These are phyloP conservation scores for Sclerotinia minor DNA, from an alignment of 2,329 filamentous ascomycete species.

Conservation along the genomic window DNA sequence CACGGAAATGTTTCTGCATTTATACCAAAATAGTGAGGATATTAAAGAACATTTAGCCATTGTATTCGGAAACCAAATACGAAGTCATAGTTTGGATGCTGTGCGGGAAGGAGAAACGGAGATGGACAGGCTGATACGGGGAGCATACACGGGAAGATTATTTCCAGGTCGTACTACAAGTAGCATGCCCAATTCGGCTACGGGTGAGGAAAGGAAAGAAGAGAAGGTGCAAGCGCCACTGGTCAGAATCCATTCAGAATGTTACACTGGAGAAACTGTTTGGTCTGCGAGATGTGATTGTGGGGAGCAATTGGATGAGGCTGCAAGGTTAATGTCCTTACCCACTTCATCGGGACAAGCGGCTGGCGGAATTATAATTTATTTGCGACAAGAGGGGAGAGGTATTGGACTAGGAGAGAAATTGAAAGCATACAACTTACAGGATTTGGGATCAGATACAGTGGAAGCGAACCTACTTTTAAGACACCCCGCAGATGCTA, in stretches of 20 bases:
- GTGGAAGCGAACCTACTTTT: constrained; percentile 93
- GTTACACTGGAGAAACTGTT: constrained; percentile 97
- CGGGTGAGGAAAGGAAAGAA: constrained; percentile 11
- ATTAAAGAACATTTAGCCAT: constrained; percentile 97
- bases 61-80: constrained; percentile 86
- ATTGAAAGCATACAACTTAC: constrained; percentile 95
- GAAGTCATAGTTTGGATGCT: constrained; percentile 70
- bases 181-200: constrained; percentile 25
- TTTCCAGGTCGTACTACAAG: constrained; percentile 76
- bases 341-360: constrained; percentile 49
- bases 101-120: constrained; percentile 76
- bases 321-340: constrained; percentile 86
- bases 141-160: constrained; percentile 85
- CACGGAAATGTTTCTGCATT: constrained; percentile 94
- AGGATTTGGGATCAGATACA: constrained; percentile 95
- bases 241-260: constrained; percentile 95
- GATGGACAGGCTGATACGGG: constrained; percentile 88
- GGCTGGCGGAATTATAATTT: constrained; percentile 85
- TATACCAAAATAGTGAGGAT: constrained; percentile 91
- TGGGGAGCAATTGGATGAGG: constrained; percentile 95
- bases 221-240: constrained; percentile 53
- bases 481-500: constrained; percentile 88
- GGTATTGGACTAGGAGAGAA: constrained; percentile 95
- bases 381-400: constrained; percentile 91
- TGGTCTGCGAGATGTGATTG: constrained; percentile 98